Base-by-base conservation (phyloP, 352 stramenopile species). In the Pythium sukuiense region DNA sequence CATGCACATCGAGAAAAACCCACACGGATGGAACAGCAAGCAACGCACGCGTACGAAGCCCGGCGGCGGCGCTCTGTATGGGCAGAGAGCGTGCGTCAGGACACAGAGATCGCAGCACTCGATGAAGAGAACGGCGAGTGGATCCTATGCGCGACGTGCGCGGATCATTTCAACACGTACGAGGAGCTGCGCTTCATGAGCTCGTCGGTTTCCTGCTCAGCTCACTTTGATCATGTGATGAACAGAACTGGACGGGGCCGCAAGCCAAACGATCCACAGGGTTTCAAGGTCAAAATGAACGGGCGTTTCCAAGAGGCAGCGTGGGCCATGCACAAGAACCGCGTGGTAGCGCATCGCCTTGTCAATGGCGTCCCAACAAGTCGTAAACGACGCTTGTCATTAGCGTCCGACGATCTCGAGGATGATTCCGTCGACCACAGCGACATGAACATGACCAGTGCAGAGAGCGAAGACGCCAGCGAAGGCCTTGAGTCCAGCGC, bases 201-300 rank as follows among this genome's bases (percentile, higher is more conserved):
- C 45, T 52, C 12, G 18, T 45, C 16, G 14, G 18, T 48, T 48
- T 48, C 13, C 39, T 24, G 14, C 3, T 5, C 2, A 24, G 18
- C 3, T 24, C 3, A 48, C 39, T 5, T 8, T 48, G 45, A 30
- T 16, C n/a, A 29, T 7, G 41, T 26, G 8, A 32, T 37, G 43
- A 45, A 30, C 32, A 90, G 79, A 35, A 88, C 81, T 37, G 70
- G 64, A 39, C 68, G 75, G 54, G 81, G 81, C 20, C 73, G 81
- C 16, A 80, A 79, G 59, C 81, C 81, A n/a, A 88, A 88, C 60
- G 81, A 88, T 35, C 76, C 77, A 3, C 70, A 79, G 6, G 81
- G 81, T 2, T 90, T 88, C 58, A 90, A 87, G 54, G 76, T 90
- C 14, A 90, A 87, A 54, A 90, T 90, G 81, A 90, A 90, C 41